Conservation (phyloP, 2,329 filamentous ascomycete genomes). For the Alternaria sp. region DNA sequence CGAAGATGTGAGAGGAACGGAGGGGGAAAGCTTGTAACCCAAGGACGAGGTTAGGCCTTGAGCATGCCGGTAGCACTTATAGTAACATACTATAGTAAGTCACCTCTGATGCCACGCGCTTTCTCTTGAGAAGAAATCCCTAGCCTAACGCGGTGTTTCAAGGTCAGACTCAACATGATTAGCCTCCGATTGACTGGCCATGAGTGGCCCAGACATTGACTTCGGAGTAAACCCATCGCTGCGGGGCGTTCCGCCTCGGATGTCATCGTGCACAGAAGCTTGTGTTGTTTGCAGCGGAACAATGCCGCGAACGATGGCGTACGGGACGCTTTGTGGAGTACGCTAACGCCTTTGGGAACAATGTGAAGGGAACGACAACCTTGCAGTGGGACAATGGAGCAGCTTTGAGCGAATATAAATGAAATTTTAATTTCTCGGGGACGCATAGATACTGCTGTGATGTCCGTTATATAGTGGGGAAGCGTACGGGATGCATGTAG, state of each 20-base stretch:
- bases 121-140: slow-evolving; percentile 1
- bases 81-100: not conserved
- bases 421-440: not conserved
- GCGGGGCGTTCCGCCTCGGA: slow-evolving; percentile 15
- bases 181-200: slow-evolving; percentile 17
- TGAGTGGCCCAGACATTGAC: not conserved
- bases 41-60: not conserved
- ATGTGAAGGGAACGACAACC: not conserved
- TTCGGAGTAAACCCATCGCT: not conserved
- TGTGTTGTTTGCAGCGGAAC: slow-evolving; percentile 26
- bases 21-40: slow-evolving; percentile 1
- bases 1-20: not conserved
- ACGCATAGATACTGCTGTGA: not conserved
- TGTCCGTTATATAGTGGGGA: not conserved
- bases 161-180: slow-evolving; percentile 21
- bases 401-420: not conserved
- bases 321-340: not conserved
- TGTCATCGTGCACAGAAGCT: not conserved
- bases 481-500: not conserved
- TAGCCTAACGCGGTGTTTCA: not conserved
- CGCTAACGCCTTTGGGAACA: not conserved
- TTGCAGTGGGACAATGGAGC: slow-evolving; percentile 2
- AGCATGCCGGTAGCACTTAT: slow-evolving; percentile 19
- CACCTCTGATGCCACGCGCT: slow-evolving; percentile 3
- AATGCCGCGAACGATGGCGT: slow-evolving; percentile 18